Conservation (phyloP, 331 rosid species). For the Cydonia oblonga region DNA sequence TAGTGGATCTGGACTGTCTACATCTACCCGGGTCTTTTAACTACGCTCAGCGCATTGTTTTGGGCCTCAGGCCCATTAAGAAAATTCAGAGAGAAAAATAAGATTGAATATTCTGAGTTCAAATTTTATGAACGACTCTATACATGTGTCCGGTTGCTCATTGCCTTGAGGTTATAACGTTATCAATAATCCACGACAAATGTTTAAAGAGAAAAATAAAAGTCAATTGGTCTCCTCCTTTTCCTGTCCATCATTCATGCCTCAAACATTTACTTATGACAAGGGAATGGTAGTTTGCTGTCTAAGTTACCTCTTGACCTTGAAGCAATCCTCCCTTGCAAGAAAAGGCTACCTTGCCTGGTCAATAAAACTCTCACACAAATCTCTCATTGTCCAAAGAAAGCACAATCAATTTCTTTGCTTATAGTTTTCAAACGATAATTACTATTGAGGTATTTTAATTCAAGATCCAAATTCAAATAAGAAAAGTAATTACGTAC, state of each 20-base stretch:
- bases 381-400: constrained; percentile 12
- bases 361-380: background rate
- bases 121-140: too few species aligned
- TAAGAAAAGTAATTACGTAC: too few species aligned
- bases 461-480: too few species aligned
- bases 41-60: background rate
- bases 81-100: background rate
- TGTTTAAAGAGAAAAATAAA: background rate
- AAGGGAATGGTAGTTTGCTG: background rate
- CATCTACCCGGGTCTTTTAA: background rate
- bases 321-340: constrained; percentile 10
- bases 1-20: background rate
- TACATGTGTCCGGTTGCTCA: background rate
- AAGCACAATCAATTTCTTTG: constrained; percentile 29
- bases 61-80: background rate
- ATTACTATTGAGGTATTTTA: background rate
- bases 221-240: background rate
- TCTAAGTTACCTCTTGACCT: background rate
- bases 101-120: background rate
- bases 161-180: background rate
- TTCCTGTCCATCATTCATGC: too few species aligned
- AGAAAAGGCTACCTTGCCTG: constrained; percentile 27
- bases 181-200: background rate
- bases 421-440: constrained; percentile 5
- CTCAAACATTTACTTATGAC: background rate